Evolutionary conservation across 2,329 filamentous ascomycete species (phyloP), one percentile per base, ranked within the genome.

Genomic region (Sporothrix schenckii): DNA sequence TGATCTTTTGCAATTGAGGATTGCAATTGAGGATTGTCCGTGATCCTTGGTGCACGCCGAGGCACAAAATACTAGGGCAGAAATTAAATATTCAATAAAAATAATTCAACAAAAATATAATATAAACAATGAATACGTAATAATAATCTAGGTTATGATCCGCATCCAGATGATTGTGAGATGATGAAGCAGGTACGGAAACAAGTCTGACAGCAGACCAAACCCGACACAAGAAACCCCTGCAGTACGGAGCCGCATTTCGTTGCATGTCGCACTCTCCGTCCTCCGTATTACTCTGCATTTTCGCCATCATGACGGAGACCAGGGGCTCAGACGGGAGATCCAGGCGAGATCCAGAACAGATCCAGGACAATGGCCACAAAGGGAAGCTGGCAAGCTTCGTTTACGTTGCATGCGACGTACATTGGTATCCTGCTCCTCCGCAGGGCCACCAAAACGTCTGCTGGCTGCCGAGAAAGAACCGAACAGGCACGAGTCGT

Each of bases 381-480:
- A 65, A 65, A 65, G 60, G 60, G 60, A 65, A 49, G 60, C 13
- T 65, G 60, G 39, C 27, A 30, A 65, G 41, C 21, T 24, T 39
- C 27, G 3, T 30, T 30, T 30, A 30, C 27, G 27, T 30, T 30
- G 27, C 27, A 30, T 30, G 4, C 27, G 27, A 30, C 27, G 27
- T 30, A 34, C 56, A n/a, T 39, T 27, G 58, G 39, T 19, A 5
- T 65, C 44, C 44, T 49, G 24, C 60, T 34, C 60, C 30, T 65
- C 44, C 44, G 24, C 44, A 65, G 19, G 14, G 10, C 21, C 13
- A 41, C 41, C 27, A 30, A 49, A 49, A 7, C 9, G 41, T 30
- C 41, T 49, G 44, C 30, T 68, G 66, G 52, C 66, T 56, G 52
- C 66, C 66, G 66, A 68, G 66, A 68, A 68, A 68, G 66, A 68